A percentile compares a stretch with the other conserved stretches of the same genome.
phyloP scores from a whole-genome alignment of 768 basidiomycete species.

The Boletus reticulatus region DNA sequence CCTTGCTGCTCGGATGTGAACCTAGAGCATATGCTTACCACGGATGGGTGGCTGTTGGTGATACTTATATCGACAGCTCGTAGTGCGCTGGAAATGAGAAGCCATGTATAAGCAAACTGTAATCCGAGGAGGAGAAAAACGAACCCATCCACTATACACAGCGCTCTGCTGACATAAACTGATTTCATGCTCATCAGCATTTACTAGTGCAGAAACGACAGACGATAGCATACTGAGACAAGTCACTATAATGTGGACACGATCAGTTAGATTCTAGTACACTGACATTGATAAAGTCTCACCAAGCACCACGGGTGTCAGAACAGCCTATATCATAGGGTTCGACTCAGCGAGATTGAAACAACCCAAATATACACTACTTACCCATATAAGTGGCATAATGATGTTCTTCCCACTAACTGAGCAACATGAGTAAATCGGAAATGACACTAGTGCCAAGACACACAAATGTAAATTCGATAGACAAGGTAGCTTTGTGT shows the following conservation, averaged over 20 bases:
- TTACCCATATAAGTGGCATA: constrained; percentile 3
- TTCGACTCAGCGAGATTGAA: neutral
- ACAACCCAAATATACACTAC: neutral
- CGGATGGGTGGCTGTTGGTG: neutral
- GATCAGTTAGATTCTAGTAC: neutral
- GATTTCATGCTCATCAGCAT: neutral
- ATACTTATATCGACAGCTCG: neutral
- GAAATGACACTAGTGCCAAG: neutral
- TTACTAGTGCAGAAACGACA: no score
- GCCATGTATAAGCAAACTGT: neutral
- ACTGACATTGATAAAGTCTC: neutral
- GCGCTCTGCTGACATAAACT: constrained; percentile 1
- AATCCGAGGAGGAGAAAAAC: neutral
- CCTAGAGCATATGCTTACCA: neutral
- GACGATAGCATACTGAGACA: neutral
- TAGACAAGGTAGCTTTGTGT: constrained; percentile 13
- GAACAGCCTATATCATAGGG: neutral
- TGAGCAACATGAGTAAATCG: neutral
- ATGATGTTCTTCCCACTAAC: constrained; percentile 3
- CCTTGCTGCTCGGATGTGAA: neutral
- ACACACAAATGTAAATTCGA: constrained; percentile 15
- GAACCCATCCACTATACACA: constrained; percentile 2
- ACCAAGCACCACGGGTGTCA: constrained; percentile 6
- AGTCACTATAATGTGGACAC: neutral
- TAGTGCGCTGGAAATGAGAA: neutral